phyloP scores from a whole-genome alignment of 495 filamentous ascomycete genomes.

The Chaetomium fimeti region DNA sequence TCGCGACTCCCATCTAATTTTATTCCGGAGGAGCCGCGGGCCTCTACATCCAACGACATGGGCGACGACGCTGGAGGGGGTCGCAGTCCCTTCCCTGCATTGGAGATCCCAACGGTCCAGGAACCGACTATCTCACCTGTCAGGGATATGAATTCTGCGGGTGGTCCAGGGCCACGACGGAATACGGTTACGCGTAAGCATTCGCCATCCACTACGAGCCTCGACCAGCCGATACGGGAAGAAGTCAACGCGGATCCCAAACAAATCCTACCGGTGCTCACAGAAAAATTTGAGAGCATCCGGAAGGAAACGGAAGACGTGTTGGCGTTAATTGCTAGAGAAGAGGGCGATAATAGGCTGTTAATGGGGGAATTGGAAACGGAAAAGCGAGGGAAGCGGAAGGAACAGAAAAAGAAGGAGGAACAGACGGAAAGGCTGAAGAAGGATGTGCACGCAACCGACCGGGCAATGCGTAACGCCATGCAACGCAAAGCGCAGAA shows the following conservation, averaged over 20 bases:
- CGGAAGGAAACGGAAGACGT: slow-evolving; percentile 67
- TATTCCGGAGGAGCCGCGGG: slow-evolving; percentile 45
- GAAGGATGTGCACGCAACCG: slow-evolving; percentile 74
- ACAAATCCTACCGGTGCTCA: slow-evolving; percentile 55
- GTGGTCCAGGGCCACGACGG: slow-evolving; percentile 59
- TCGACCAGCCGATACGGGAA: slow-evolving; percentile 54
- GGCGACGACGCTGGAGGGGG: slow-evolving; percentile 42
- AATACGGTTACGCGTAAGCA: slow-evolving; percentile 68
- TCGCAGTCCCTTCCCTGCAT: slow-evolving; percentile 44
- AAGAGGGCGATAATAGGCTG: slow-evolving; percentile 64
- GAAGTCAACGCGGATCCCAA: slow-evolving; percentile 44
- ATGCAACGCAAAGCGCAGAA: slow-evolving; percentile 76
- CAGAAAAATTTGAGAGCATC: slow-evolving; percentile 67
- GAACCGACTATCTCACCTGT: slow-evolving; percentile 53
- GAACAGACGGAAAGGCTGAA: slow-evolving; percentile 78
- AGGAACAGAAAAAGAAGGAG: slow-evolving; percentile 78
- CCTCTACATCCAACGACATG: slow-evolving; percentile 40
- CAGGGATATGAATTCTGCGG: slow-evolving; percentile 59
- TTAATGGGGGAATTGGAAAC: slow-evolving; percentile 72
- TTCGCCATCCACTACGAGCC: slow-evolving; percentile 66
- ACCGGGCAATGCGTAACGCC: slow-evolving; percentile 79
- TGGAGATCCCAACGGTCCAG: slow-evolving; percentile 57
- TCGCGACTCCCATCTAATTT: slow-evolving; percentile 55
- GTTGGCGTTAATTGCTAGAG: slow-evolving; percentile 53
- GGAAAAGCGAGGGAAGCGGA: slow-evolving; percentile 68